Evolutionary conservation across 164 flowering plant species (phyloP).

Genomic region (Tetracentron sinense): DNA sequence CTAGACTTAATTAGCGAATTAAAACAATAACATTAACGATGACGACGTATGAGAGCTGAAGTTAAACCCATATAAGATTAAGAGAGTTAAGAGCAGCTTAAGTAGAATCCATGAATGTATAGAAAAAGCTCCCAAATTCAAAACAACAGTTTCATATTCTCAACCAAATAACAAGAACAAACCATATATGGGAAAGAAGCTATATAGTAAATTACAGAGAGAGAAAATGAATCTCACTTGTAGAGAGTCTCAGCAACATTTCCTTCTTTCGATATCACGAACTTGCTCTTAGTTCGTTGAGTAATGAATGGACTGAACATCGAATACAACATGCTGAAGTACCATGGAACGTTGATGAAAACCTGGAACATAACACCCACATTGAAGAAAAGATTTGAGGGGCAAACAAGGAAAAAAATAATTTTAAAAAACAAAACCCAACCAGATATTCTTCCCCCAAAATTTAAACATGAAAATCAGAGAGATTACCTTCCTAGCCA

Average conservation of each 20-base stretch:
- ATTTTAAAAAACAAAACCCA: not conserved
- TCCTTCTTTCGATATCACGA: conserved; percentile 78
- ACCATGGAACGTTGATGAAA: conserved; percentile 93
- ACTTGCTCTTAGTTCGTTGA: conserved; percentile 96
- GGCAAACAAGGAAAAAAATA: not conserved
- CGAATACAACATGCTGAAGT: conserved; percentile 76
- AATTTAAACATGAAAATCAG: not conserved
- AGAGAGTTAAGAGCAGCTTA: no score
- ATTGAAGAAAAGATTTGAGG: not conserved
- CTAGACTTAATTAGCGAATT: no score
- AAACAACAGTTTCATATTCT: not conserved
- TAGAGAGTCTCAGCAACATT: conserved; percentile 85
- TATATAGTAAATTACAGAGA: not conserved
- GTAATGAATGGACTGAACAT: conserved; percentile 94
- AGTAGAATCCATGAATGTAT: no score
- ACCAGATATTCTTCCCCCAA: not conserved
- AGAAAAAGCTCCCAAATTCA: not conserved
- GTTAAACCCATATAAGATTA: no score
- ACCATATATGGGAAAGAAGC: not conserved
- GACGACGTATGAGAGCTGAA: no score
- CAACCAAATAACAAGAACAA: not conserved
- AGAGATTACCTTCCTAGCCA: conserved; percentile 71
- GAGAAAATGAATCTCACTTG: conserved; percentile 46
- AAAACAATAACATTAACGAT: no score
- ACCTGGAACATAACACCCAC: conserved; percentile 37